Conservation (phyloP, 73 alveolate genomes). For the Paraurostyla sp. region DNA sequence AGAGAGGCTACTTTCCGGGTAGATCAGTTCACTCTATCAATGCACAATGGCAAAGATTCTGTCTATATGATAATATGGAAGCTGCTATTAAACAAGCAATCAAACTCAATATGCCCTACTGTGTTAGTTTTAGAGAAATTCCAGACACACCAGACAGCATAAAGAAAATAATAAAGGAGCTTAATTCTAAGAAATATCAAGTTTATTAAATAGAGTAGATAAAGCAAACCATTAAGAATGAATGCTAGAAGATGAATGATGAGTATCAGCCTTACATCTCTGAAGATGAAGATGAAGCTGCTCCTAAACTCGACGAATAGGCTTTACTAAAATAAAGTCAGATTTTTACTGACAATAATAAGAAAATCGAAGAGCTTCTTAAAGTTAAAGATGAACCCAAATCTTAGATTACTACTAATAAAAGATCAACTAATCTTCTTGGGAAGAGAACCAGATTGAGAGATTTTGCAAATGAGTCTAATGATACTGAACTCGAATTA, state of each 20-base stretch:
- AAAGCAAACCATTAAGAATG: background rate
- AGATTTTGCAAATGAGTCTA: background rate
- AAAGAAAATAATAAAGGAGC: background rate
- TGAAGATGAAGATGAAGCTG: slow-evolving; percentile 30
- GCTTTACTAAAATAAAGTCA: background rate
- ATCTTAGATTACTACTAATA: background rate
- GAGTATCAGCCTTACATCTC: background rate
- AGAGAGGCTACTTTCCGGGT: slow-evolving; percentile 55
- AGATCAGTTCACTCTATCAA: slow-evolving; percentile 61
- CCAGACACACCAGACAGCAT: background rate
- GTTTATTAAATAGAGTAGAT: background rate
- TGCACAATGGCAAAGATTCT: slow-evolving; percentile 54
- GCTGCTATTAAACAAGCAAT: slow-evolving; percentile 19
- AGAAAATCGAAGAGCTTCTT: slow-evolving; percentile 3
- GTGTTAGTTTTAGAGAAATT: slow-evolving; percentile 55
- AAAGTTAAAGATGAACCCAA: slow-evolving; percentile 44
- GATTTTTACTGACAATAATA: background rate
- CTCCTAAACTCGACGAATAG: background rate
- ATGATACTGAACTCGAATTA: background rate
- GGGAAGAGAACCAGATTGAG: slow-evolving; percentile 7
- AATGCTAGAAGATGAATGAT: background rate
- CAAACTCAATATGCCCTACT: slow-evolving; percentile 47
- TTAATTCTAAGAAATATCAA: background rate
- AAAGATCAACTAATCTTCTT: background rate
- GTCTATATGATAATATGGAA: slow-evolving; percentile 2